Evolutionary conservation across 1,139 yeast species (phyloP), one percentile per base, ranked within the genome.

Genomic region (Protomyces gravidus): DNA sequence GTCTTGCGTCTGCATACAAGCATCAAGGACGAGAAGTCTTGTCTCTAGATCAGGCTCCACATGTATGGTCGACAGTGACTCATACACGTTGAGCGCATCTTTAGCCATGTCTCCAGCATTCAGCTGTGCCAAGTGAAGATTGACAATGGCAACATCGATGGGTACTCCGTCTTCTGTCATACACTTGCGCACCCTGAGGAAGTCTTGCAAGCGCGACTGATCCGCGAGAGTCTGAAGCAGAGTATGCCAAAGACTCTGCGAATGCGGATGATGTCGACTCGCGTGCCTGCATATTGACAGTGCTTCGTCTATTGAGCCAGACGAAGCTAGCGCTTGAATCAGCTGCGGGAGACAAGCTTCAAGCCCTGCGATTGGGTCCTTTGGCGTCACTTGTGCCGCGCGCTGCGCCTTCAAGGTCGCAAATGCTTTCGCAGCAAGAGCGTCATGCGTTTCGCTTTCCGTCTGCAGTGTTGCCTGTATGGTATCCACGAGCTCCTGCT

Each of bases 151-250:
- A 5, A 33, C 28, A 25, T 53, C 58, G 17, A 46, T 46, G 7
- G 19, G 21, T 5, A 53, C 26, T 13, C 32, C 19, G 36, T 45
- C 45, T 25, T 45, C 21, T 5, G 28, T 19, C 58, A 53, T 53
- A 28, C 13, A 53, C 21, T 53, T 46, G 6, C 58, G 45, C 25
- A 28, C 50, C 17, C 46, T 39, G 25, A 46, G 36, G n/a, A 53
- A 53, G 6, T 49, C 51, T 7, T 32, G 27, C 13, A 46, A n/a
- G n/a, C 46, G 45, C 4, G 51, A 49, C 11, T 7, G 17, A 32
- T 53, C 58, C 5, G 46, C 51, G 15, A 45, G 48, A 13, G 47
- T 15, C 7, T 33, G 36, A 3, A 53, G 51, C 58, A 53, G 15
- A 15, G 36, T 46, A 6, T 21, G 51, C 58, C 51, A 53, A 17